Percentiles rank a stretch among this genome's conserved stretches.
Conservation (phyloP, 805 yeast species). For the Schwanniomyces pseudopolymorphus region DNA sequence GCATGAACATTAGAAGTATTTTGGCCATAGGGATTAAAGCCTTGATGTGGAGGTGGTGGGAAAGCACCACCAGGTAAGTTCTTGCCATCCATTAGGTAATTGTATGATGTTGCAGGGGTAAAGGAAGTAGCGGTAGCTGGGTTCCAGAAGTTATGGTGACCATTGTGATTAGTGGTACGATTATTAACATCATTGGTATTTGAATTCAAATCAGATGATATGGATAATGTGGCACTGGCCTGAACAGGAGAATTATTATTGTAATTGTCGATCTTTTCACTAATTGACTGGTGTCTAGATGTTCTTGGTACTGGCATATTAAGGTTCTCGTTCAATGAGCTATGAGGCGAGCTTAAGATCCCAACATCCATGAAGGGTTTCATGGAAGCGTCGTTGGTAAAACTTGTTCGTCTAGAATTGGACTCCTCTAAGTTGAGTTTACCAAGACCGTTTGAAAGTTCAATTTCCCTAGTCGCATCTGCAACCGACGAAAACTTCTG, state of each 20-base stretch:
- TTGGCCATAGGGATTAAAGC: constrained; percentile 32
- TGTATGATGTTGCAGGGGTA: constrained; percentile 40
- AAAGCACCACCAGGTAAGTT: constrained; percentile 19
- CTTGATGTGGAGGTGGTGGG: constrained; percentile 17
- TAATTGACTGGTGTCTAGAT: constrained; percentile 52
- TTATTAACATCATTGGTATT: constrained; percentile 8
- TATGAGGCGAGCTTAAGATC: constrained; percentile 30
- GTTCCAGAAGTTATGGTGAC: constrained; percentile 54
- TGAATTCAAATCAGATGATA: constrained; percentile 25
- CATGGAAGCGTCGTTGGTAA: constrained; percentile 29
- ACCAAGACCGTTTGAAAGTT: constrained; percentile 46
- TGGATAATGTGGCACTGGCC: constrained; percentile 37
- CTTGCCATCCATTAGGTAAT: constrained; percentile 27
- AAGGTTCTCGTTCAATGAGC: constrained; percentile 44
- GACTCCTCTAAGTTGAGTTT: constrained; percentile 29
- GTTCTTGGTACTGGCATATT: constrained; percentile 34
- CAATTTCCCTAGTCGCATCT: constrained; percentile 68
- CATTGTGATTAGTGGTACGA: constrained; percentile 6
- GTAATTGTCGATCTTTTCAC: constrained; percentile 64
- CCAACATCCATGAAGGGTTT: constrained; percentile 18
- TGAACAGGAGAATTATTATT: constrained; percentile 46
- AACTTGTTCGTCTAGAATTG: constrained; percentile 51
- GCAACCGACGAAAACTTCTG: constrained; percentile 66
- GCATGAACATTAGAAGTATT: constrained; percentile 32
- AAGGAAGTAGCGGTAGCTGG: constrained; percentile 64